phyloP scores from a whole-genome alignment of 2,329 filamentous ascomycete species.

The Thielaviopsis cerberus region DNA sequence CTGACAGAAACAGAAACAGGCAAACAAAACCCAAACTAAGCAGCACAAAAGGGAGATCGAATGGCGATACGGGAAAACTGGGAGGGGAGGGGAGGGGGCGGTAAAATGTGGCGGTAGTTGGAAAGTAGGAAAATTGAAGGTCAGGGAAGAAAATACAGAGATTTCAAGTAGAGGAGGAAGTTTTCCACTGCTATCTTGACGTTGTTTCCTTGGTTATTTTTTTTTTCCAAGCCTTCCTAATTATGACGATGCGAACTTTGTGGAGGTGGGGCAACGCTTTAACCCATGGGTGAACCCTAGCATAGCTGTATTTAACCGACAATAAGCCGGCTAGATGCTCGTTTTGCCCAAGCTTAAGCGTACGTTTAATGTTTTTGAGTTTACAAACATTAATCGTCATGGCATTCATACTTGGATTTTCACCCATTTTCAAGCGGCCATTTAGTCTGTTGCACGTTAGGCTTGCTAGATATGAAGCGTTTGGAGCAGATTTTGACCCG shows the following conservation, averaged over 20 bases:
- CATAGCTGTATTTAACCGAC: background rate
- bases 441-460: conserved; percentile 16
- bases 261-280: background rate
- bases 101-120: background rate
- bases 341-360: background rate
- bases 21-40: background rate
- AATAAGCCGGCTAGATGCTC: background rate
- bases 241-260: background rate
- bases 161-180: background rate
- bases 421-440: conserved; percentile 13
- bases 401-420: no score
- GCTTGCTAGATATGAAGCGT: conserved; percentile 26
- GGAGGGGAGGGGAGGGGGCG: no score
- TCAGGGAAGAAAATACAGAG: background rate
- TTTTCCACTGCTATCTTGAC: background rate
- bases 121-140: background rate
- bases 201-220: background rate
- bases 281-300: background rate
- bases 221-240: background rate
- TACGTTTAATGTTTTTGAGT: conserved; percentile 1
- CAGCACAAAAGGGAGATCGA: background rate
- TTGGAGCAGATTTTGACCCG: conserved; percentile 30
- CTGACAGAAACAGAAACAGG: background rate
- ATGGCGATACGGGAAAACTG: background rate
- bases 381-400: background rate